Conservation (phyloP, 192 early-diverging fungal species). For the Rhizoclosmatium sp. region DNA sequence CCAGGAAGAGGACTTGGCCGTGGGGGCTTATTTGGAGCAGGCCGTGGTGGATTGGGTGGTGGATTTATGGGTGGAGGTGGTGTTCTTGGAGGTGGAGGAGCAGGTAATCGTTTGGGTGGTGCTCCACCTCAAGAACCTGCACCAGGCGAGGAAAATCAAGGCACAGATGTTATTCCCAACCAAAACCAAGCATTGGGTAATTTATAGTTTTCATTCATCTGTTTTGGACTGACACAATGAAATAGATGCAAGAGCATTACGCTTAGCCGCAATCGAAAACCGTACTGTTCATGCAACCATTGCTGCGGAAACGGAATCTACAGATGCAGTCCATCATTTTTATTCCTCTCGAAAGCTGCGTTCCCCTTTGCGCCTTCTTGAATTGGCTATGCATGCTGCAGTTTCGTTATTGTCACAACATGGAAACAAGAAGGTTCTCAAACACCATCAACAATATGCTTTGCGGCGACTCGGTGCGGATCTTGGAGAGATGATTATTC, state of each 20-base stretch:
- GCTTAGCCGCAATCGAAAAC: conserved; percentile 28
- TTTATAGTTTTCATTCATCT: background rate
- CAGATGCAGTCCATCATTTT: background rate
- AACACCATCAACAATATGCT: background rate
- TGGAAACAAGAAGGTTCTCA: conserved; percentile 8
- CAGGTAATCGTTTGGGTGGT: background rate
- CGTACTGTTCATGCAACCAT: background rate
- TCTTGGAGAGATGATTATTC: conserved; percentile 16
- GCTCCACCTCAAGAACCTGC: background rate
- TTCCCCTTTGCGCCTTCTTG: background rate
- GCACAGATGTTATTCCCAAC: background rate
- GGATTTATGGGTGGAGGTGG: background rate
- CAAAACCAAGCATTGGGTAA: background rate
- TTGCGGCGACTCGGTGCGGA: conserved; percentile 11
- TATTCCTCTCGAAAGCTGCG: background rate
- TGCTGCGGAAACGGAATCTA: background rate
- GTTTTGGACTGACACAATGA: background rate
- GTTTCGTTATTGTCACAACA: conserved; percentile 14
- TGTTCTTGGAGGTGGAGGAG: background rate
- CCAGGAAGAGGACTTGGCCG: conserved; percentile 5
- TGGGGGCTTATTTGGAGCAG: background rate
- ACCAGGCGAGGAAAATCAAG: background rate
- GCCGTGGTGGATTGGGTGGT: background rate
- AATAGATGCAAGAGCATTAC: conserved; percentile 7
- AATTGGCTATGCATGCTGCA: background rate